phyloP scores from a whole-genome alignment of 139 green algal species.

The Astrephomene gubernaculifera region DNA sequence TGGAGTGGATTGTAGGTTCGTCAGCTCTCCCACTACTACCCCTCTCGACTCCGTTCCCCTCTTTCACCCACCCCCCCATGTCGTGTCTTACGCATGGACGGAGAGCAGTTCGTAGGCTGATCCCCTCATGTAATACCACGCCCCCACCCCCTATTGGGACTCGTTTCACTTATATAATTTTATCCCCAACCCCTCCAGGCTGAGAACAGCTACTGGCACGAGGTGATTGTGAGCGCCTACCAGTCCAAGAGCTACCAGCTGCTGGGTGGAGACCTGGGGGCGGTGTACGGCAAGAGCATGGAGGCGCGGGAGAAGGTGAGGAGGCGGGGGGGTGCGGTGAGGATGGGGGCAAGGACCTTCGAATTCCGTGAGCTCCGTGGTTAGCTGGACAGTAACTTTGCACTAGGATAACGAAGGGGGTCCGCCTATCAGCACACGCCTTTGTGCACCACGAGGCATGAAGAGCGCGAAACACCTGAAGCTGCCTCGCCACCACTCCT shows the following conservation, averaged over 20 bases:
- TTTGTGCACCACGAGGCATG: not conserved
- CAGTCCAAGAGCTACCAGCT: constrained; percentile 56
- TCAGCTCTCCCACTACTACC: too few species aligned
- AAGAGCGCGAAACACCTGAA: not conserved
- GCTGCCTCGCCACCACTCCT: not conserved
- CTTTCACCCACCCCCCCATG: too few species aligned
- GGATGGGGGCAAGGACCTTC: not conserved
- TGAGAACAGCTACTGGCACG: constrained; percentile 83
- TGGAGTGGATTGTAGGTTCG: not conserved
- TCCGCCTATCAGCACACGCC: not conserved
- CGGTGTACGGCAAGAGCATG: constrained; percentile 57
- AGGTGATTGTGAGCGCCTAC: constrained; percentile 61
- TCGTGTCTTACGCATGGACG: too few species aligned
- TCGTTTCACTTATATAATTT: too few species aligned
- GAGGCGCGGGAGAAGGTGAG: constrained; percentile 55
- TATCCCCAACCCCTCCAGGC: not conserved
- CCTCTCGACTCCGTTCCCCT: too few species aligned
- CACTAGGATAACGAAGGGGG: too few species aligned
- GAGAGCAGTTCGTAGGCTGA: too few species aligned
- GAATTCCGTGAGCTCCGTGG: too few species aligned
- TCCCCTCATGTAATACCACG: too few species aligned
- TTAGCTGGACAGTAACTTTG: too few species aligned
- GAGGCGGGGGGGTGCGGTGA: not conserved
- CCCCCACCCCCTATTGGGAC: too few species aligned
- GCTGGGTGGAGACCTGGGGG: constrained; percentile 60